Conservation (phyloP, 306 rosid genomes). For the Casuarina glauca region DNA sequence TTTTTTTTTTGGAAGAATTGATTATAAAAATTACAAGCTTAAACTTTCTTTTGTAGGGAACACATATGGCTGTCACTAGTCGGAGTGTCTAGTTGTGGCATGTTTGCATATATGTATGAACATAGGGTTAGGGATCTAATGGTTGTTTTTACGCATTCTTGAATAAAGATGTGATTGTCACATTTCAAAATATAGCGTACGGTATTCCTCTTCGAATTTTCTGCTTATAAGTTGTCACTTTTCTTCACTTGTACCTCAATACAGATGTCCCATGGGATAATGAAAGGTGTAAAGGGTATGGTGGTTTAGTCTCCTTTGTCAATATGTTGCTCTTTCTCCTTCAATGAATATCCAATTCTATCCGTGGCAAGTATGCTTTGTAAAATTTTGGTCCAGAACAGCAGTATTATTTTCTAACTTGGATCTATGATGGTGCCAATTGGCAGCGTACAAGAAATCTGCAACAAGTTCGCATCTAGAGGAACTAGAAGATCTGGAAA, state of each 20-base stretch:
- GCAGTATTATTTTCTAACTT: conserved; percentile 12
- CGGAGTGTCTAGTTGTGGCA: neutral
- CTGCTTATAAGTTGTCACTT: conserved; percentile 20
- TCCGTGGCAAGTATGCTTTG: conserved; percentile 1
- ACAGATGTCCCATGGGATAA: conserved; percentile 70
- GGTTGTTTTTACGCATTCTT: neutral
- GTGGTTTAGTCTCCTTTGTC: conserved; percentile 26
- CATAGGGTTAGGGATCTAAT: neutral
- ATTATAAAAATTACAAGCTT: neutral
- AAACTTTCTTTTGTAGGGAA: neutral
- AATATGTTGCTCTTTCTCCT: conserved; percentile 21
- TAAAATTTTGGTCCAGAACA: neutral
- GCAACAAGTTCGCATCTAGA: conserved; percentile 72
- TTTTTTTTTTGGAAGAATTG: too few species aligned
- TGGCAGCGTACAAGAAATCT: conserved; percentile 69
- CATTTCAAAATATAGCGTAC: conserved; percentile 4
- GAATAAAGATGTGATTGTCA: neutral
- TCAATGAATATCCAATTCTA: neutral
- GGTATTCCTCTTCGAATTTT: conserved; percentile 21
- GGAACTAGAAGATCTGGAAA: conserved; percentile 75
- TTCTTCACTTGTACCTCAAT: conserved; percentile 26
- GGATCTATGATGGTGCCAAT: conserved; percentile 26
- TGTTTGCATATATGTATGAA: neutral
- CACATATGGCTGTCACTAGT: neutral
- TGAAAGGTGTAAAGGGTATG: conserved; percentile 85